Evolutionary conservation across 148 eudicot species (phyloP).

Genomic region (Nyssa sinensis): DNA sequence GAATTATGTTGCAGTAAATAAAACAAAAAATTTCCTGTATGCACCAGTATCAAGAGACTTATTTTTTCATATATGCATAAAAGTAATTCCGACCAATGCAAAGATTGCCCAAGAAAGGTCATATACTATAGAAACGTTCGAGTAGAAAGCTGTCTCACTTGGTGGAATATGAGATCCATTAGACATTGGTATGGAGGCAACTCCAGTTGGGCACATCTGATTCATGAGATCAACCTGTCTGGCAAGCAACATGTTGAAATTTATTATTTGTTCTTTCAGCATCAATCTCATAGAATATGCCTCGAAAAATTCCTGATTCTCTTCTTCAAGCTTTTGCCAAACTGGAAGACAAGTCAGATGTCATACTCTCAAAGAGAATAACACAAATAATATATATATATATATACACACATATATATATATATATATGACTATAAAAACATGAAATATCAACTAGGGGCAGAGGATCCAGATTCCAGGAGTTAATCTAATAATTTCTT

Average conservation of each 20-base stretch:
- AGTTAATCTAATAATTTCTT: background rate
- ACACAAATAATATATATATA: background rate
- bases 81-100: too few species aligned
- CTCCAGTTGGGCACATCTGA: conserved; percentile 50
- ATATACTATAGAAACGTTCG: background rate
- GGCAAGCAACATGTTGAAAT: conserved; percentile 69
- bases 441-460: background rate
- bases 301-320: conserved; percentile 87
- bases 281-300: conserved; percentile 75
- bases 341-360: conserved; percentile 44
- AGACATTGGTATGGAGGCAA: conserved; percentile 44
- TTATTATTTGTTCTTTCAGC: conserved; percentile 68
- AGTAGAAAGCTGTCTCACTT: conserved; percentile 37
- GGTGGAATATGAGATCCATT: conserved; percentile 65
- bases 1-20: background rate
- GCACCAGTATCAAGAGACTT: background rate
- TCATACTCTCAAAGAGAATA: conserved; percentile 13
- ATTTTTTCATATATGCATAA: too few species aligned
- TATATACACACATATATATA: too few species aligned
- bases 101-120: too few species aligned
- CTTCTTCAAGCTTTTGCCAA: conserved; percentile 92
- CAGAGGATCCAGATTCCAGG: background rate
- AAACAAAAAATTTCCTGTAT: background rate
- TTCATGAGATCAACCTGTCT: conserved; percentile 63
- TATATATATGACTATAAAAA: background rate